Percentiles rank a stretch among this genome's conserved stretches.
phyloP scores from a whole-genome alignment of 345 rosid genomes.

The Eucalyptus curtisii region DNA sequence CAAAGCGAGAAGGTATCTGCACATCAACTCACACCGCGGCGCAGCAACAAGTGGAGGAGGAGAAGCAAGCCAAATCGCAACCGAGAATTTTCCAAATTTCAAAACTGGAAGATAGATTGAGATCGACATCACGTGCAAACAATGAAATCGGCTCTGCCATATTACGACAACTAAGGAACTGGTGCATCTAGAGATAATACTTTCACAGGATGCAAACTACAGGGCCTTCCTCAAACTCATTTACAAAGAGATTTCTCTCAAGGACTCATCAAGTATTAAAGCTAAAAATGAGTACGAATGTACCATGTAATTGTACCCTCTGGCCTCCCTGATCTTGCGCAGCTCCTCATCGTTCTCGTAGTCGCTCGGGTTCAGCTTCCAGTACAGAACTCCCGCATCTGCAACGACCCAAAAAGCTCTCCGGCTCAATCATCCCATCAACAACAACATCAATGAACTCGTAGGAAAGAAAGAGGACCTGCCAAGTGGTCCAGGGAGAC shows the following conservation, averaged over 20 bases:
- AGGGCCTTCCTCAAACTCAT: neutral
- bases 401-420: neutral
- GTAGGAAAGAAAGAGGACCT: conserved; percentile 1
- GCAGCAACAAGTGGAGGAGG: neutral
- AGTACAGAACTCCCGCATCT: conserved; percentile 72
- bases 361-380: conserved; percentile 63
- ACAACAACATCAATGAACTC: too few relatives aligned
- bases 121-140: neutral
- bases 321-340: conserved; percentile 46
- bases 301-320: conserved; percentile 94
- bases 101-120: neutral
- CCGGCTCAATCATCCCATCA: neutral
- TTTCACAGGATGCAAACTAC: neutral
- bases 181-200: neutral
- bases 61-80: neutral
- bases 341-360: conserved; percentile 69
- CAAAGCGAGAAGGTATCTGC: neutral
- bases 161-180: neutral
- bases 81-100: neutral
- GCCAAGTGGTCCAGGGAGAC: conserved; percentile 37
- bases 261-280: neutral
- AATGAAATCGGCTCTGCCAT: neutral
- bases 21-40: rapidly evolving
- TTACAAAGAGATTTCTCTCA: neutral
- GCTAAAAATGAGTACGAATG: neutral